Evolutionary conservation across 78 protist species (phyloP).

Genomic region (Protostelium mycophagum): DNA sequence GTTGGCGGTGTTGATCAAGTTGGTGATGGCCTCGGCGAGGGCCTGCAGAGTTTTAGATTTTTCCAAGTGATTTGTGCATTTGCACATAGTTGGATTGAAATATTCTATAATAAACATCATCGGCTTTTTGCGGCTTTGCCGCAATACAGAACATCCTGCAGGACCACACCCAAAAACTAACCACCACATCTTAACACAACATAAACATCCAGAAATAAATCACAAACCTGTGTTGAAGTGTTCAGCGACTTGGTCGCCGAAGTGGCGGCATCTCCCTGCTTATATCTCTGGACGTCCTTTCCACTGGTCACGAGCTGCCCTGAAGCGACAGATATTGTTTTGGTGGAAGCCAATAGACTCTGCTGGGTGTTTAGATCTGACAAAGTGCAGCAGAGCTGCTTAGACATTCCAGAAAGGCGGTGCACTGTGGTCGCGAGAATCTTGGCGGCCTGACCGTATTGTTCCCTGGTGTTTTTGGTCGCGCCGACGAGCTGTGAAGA

Average conservation of each 20-base stretch:
- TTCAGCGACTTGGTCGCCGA: neutral
- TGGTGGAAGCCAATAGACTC: constrained; percentile 39
- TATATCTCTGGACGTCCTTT: constrained; percentile 69
- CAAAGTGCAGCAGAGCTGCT: constrained; percentile 25
- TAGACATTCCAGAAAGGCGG: constrained; percentile 9
- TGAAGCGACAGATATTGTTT: constrained; percentile 38
- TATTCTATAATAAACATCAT: no score
- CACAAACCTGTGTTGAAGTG: neutral
- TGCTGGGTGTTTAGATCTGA: constrained; percentile 34
- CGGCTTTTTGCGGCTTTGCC: no score
- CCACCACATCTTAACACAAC: no score
- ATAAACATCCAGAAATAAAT: no score
- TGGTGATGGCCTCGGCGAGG: constrained; percentile 55
- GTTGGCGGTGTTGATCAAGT: constrained; percentile 25
- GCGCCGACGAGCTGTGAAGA: constrained; percentile 55
- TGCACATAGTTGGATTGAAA: no score
- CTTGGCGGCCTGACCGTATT: constrained; percentile 48
- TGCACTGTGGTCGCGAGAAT: constrained; percentile 28
- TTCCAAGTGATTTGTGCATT: neutral
- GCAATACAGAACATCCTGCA: no score
- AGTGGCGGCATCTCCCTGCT: constrained; percentile 52
- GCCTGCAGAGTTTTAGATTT: constrained; percentile 26
- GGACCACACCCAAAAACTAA: no score
- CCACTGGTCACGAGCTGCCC: constrained; percentile 50
- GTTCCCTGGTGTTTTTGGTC: constrained; percentile 39